Base-by-base conservation (phyloP, 2,329 filamentous ascomycete species). In the Colletotrichum tabaci region DNA sequence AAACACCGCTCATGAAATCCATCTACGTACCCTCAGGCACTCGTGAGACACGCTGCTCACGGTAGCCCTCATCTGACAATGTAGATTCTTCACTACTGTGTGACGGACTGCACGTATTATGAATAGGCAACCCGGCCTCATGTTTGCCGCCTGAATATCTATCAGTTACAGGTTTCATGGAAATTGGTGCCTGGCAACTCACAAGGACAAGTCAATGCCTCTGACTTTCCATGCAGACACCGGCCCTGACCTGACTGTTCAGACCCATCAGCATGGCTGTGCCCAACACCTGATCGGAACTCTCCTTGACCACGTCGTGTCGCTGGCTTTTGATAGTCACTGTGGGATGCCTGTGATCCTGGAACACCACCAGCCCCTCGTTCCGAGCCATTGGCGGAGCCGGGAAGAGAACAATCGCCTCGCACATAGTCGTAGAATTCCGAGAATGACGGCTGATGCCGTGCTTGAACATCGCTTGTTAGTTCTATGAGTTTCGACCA, bases 361-460 rank as follows among this genome's bases (percentile, higher is more conserved):
- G 46, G 10, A 15, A 40, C 47, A 26, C 15, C 26, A 21, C 40
- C 55, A 5, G 44, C n/a, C n/a, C 13, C 47, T 52, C 16, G 18
- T 40, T 42, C 8, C 13, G 42, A 57, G n/a, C 64, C 64, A 46
- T 12, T 38, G 13, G 21, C 10, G 42, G 53, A 18, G 38, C 50
- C 57, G 9, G 44, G 47, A 8, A 46, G 35, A 18, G 64, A 52
- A 44, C 18, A 38, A 3, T 71, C 68, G 50, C 52, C 47, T 38
- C 53, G 23, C 15, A 71, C 57, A 40, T 71, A 71, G 23, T 57
- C 52, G 13, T 71, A 71, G 21, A 67, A 71, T n/a, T 61, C 64
- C 12, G 68, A 71, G 12, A 61, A 61, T 23, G 68, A 71, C 40
- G 64, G 57, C 26, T 67, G 64, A 21, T 42, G 63, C 16, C 49